Base-by-base conservation (phyloP, 805 yeast species). In the Cyberlindnera xishuangbannaensis region DNA sequence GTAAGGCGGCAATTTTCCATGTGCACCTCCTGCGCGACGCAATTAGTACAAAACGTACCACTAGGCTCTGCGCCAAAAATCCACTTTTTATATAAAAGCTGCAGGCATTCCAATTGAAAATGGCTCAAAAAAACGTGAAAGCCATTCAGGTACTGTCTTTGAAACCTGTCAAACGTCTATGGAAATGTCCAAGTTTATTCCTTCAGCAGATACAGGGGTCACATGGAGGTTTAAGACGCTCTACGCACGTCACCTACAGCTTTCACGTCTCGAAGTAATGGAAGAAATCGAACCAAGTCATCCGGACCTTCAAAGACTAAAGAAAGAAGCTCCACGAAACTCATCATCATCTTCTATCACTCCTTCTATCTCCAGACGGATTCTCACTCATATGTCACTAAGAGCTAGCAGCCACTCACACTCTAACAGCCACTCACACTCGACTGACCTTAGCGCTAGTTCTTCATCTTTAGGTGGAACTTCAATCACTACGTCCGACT, bases 221-320 rank as follows among this genome's bases (percentile, higher is more conserved):
- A 44, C 51, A 7, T 46, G 51, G 51, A 37, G 51, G 31, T 46
- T 46, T 34, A 33, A 35, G 16, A 37, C 46, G 4, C 41, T 46
- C 13, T 37, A 42, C 24, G 34, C 40, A n/a, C 47, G 51, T 16
- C 40, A 44, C 15, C 38, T 38, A 14, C 34, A 26, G 13, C 32
- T 35, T 14, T 39, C 43, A 15, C 27, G 39, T 13, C 25, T 39
- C 6, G 39, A 39, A 12, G 36, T 35, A 9, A 39, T 39, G 39
- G 39, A 34, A 18, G 41, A 37, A 27, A 15, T 34, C 6, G 41
- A 37, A 12, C 41, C 41, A 6, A 28, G 25, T 19, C 41, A 37
- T 19, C 37, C 38, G 13, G 41, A 37, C 15, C 28, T 37, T 4
- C 28, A 30, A 18, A 17, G 29, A 2, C n/a, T 37, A 12, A 33